phyloP scores from a whole-genome alignment of 257 asterid species.

The Echium plantagineum region DNA sequence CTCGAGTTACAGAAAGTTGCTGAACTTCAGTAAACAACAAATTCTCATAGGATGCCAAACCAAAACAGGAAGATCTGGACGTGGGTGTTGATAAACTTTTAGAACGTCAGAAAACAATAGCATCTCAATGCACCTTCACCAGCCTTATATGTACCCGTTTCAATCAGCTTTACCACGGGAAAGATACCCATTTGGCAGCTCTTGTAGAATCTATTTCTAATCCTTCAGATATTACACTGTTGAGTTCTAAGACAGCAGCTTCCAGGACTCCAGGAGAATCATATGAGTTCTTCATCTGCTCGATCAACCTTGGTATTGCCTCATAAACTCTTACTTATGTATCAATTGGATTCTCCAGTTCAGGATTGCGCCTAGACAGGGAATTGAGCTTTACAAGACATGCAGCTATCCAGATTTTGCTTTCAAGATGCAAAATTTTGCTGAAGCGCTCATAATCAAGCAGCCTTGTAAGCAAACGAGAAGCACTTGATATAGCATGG shows the following conservation, averaged over 20 bases:
- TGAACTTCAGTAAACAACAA: too few species aligned
- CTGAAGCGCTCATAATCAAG: slow-evolving; percentile 38
- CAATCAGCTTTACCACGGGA: slow-evolving; percentile 53
- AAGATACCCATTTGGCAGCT: slow-evolving; percentile 58
- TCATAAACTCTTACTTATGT: slow-evolving; percentile 60
- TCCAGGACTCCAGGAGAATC: slow-evolving; percentile 39
- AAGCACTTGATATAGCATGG: slow-evolving; percentile 54
- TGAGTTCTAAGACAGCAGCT: slow-evolving; percentile 62
- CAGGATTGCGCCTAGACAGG: slow-evolving; percentile 20
- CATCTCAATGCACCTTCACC: slow-evolving; percentile 58
- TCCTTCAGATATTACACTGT: slow-evolving; percentile 59
- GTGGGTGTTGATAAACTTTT: too few species aligned
- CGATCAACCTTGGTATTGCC: slow-evolving; percentile 64
- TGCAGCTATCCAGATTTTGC: slow-evolving; percentile 78
- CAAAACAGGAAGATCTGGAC: too few species aligned
- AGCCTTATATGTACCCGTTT: slow-evolving; percentile 36
- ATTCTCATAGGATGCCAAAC: too few species aligned
- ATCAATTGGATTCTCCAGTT: slow-evolving; percentile 32
- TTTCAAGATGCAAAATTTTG: slow-evolving; percentile 30
- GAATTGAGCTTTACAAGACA: slow-evolving; percentile 58
- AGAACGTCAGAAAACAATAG: too few species aligned
- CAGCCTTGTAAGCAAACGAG: slow-evolving; percentile 49
- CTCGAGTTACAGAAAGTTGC: too few species aligned
- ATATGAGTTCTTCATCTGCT: slow-evolving; percentile 35
- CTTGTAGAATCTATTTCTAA: slow-evolving; percentile 36